Conservation (phyloP, 495 filamentous ascomycete genomes). For the Darksidea phi region DNA sequence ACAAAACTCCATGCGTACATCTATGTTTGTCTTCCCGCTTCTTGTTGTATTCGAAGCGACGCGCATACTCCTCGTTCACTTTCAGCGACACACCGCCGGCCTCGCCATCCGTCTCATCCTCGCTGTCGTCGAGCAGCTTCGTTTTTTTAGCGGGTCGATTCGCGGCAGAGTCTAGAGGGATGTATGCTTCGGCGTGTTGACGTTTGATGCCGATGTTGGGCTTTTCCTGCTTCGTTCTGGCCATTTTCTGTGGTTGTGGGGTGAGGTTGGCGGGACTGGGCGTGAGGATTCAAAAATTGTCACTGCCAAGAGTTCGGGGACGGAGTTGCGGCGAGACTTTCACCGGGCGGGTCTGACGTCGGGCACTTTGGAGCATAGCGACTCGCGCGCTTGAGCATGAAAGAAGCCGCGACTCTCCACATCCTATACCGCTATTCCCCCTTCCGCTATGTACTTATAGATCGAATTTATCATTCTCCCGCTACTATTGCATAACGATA, state of each 20-base stretch:
- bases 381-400: background rate
- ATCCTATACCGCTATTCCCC: background rate
- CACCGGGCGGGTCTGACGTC: slow-evolving; percentile 8
- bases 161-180: background rate
- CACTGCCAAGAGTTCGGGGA: slow-evolving; percentile 11
- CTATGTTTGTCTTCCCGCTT: slow-evolving; percentile 85
- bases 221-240: slow-evolving; percentile 3
- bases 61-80: slow-evolving; percentile 88
- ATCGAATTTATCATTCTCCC: slow-evolving; percentile 15
- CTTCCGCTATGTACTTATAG: slow-evolving; percentile 14
- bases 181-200: background rate
- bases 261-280: background rate
- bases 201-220: background rate
- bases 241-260: background rate
- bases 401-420: slow-evolving; percentile 3
- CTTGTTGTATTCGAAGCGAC: slow-evolving; percentile 92
- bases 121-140: slow-evolving; percentile 39
- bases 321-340: background rate
- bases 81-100: slow-evolving; percentile 56
- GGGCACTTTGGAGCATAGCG: background rate
- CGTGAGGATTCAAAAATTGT: slow-evolving; percentile 3
- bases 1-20: slow-evolving; percentile 53
- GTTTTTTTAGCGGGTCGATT: slow-evolving; percentile 37
- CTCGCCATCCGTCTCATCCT: slow-evolving; percentile 46
- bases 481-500: background rate